Evolutionary conservation across 257 asterid species (phyloP).

Genomic region (Plantago ovata): DNA sequence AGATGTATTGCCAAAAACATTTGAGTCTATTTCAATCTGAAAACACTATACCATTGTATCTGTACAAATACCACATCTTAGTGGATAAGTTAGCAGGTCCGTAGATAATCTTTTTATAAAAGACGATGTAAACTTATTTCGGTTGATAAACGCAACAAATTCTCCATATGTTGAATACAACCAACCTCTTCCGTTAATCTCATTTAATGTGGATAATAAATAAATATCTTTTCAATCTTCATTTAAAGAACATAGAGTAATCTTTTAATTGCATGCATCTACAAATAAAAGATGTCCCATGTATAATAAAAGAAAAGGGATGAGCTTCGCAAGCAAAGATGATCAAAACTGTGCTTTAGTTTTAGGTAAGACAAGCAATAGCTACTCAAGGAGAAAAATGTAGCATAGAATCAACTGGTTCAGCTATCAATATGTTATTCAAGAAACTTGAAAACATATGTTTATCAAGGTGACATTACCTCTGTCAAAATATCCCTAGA

Average conservation of each 20-base stretch:
- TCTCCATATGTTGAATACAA: constrained; percentile 16
- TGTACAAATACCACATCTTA: constrained; percentile 5
- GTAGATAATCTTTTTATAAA: neutral
- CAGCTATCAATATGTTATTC: constrained; percentile 10
- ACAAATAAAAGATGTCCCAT: too few species aligned
- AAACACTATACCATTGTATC: neutral
- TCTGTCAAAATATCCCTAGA: constrained; percentile 46
- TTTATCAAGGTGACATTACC: constrained; percentile 37
- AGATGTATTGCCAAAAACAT: neutral
- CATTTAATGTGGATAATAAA: constrained; percentile 3
- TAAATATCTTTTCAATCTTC: neutral
- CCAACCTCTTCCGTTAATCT: constrained; percentile 9
- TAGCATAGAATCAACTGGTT: constrained; percentile 8
- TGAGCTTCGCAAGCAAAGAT: too few species aligned
- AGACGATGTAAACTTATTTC: constrained; percentile 12
- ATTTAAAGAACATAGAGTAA: too few species aligned
- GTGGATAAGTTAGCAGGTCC: constrained; percentile 4
- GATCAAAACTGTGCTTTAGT: too few species aligned
- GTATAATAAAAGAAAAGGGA: too few species aligned
- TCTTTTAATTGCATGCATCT: too few species aligned
- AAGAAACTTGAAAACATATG: constrained; percentile 6
- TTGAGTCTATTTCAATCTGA: constrained; percentile 8
- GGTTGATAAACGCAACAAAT: constrained; percentile 12
- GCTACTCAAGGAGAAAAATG: neutral
- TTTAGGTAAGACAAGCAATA: neutral